Percentiles rank a stretch among this genome's conserved stretches.
Evolutionary conservation across 2,329 filamentous ascomycete genomes (phyloP).

Genomic region (Ascomycota sp.): DNA sequence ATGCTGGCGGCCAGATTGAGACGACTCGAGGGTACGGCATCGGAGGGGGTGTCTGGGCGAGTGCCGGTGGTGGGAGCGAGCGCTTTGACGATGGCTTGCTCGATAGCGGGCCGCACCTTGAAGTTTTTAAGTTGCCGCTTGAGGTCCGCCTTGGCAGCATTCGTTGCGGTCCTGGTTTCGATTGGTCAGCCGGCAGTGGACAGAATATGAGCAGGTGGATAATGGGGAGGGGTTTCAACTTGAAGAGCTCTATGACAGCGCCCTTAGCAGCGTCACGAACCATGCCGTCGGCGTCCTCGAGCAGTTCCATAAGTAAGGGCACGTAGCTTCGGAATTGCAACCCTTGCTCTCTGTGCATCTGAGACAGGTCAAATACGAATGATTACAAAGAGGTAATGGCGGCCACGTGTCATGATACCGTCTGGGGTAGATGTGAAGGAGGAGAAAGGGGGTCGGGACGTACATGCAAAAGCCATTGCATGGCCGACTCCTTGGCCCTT

Average conservation of each 20-base stretch:
- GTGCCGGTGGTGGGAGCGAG: constrained; percentile 32
- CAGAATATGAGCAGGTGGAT: not conserved
- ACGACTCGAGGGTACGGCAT: constrained; percentile 20
- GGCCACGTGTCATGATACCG: too few species aligned
- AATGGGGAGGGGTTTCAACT: constrained; percentile 23
- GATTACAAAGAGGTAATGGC: not conserved
- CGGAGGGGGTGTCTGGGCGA: constrained; percentile 19
- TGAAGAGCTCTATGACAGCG: constrained; percentile 73
- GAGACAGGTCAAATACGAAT: constrained; percentile 1
- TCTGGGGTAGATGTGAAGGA: too few species aligned
- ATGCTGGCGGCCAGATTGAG: constrained; percentile 27
- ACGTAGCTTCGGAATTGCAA: constrained; percentile 72
- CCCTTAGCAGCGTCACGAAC: constrained; percentile 71
- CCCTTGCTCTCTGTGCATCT: constrained; percentile 66
- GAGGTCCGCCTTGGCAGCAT: constrained; percentile 68
- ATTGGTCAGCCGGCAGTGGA: not conserved
- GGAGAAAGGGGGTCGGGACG: not conserved
- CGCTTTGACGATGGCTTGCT: constrained; percentile 58
- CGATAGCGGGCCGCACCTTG: constrained; percentile 73
- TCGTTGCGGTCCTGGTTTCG: constrained; percentile 48
- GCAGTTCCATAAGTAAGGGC: constrained; percentile 58
- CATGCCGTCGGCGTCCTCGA: constrained; percentile 77
- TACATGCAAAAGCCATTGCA: constrained; percentile 72
- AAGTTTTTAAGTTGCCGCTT: constrained; percentile 70
- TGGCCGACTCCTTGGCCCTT: constrained; percentile 63